Percentiles rank a stretch among this genome's conserved stretches.
Evolutionary conservation across 2,329 filamentous ascomycete species (phyloP).

Genomic region (Ascochyta fabae): DNA sequence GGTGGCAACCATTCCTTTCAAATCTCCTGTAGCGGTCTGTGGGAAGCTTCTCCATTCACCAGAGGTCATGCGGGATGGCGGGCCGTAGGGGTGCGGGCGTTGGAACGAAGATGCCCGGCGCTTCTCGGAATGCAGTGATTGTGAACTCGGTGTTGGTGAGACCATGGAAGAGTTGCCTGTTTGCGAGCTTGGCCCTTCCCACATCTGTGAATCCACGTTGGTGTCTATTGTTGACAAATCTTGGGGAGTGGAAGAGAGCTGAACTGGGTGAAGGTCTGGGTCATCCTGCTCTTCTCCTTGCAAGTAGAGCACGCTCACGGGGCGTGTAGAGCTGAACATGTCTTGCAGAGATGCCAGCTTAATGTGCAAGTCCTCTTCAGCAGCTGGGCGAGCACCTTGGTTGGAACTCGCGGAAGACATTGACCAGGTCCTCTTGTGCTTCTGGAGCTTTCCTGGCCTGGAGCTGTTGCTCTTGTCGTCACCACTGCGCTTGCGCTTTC

Average conservation of each 20-base stretch:
- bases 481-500: constrained; percentile 66
- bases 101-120: constrained; percentile 53
- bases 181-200: constrained; percentile 60
- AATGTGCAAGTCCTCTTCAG: constrained; percentile 75
- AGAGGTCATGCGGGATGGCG: constrained; percentile 54
- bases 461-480: constrained; percentile 53
- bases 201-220: constrained; percentile 50
- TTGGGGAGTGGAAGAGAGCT: constrained; percentile 70
- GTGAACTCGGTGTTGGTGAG: constrained; percentile 57
- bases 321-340: constrained; percentile 85
- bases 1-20: constrained; percentile 53
- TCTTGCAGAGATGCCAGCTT: constrained; percentile 81
- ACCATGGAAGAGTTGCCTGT: constrained; percentile 62
- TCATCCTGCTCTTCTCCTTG: constrained; percentile 80
- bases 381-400: constrained; percentile 51
- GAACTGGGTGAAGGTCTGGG: constrained; percentile 78
- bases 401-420: constrained; percentile 73
- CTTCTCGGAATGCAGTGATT: constrained; percentile 51
- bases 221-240: constrained; percentile 63
- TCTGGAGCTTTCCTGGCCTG: constrained; percentile 79
- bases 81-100: constrained; percentile 52
- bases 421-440: constrained; percentile 95
- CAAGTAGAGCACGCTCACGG: constrained; percentile 78
- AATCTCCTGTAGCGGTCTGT: constrained; percentile 59
- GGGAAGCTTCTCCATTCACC: constrained; percentile 66